phyloP scores from a whole-genome alignment of 164 flowering plant genomes.

The Chimonanthus praecox region DNA sequence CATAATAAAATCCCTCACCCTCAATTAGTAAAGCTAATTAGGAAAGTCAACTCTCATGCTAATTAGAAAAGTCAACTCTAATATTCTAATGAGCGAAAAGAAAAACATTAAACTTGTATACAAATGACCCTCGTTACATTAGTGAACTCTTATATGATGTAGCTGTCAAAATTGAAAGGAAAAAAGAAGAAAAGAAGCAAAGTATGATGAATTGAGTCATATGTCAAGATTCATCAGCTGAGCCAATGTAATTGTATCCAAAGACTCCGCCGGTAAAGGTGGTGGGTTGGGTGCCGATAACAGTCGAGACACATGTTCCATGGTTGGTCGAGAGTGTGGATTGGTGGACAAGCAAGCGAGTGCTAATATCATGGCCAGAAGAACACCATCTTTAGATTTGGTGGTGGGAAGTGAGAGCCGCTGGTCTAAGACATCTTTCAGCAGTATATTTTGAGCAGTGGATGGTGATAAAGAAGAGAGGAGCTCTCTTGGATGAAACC shows the following conservation, averaged over 20 bases:
- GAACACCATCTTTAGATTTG: background rate
- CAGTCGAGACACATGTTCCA: background rate
- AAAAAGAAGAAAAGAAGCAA: too few relatives aligned
- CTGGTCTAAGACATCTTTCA: constrained; percentile 2
- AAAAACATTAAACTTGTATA: too few relatives aligned
- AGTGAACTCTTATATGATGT: too few relatives aligned
- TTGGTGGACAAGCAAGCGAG: background rate
- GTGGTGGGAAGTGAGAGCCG: constrained; percentile 1
- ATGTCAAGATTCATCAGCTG: background rate
- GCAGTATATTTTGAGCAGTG: background rate
- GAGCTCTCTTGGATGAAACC: too few relatives aligned
- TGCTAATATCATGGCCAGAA: background rate
- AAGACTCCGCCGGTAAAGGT: background rate
- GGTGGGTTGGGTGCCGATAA: background rate
- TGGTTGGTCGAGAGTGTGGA: background rate
- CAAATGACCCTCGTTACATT: too few relatives aligned
- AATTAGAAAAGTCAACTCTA: too few relatives aligned
- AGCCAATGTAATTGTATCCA: background rate
- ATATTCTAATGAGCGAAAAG: too few relatives aligned
- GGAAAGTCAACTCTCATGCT: too few relatives aligned
- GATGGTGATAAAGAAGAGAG: background rate
- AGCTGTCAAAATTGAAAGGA: too few relatives aligned
- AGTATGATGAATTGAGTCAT: background rate
- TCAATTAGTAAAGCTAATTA: too few relatives aligned
- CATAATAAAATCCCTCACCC: too few relatives aligned